phyloP scores from a whole-genome alignment of 345 rosid genomes.

The Laguncularia racemosa region DNA sequence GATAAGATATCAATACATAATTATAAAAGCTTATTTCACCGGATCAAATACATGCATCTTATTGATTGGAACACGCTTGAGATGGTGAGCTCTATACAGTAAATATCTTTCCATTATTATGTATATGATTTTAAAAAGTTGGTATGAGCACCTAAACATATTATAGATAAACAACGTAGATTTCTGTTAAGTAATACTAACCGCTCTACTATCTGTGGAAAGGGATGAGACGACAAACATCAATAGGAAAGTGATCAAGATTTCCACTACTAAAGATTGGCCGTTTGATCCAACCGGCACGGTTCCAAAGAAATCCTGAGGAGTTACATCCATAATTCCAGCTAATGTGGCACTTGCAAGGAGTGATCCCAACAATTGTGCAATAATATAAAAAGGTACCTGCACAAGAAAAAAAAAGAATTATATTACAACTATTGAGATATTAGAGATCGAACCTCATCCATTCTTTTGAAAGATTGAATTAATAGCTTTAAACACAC shows the following conservation, averaged over 20 bases:
- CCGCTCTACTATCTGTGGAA: conserved; percentile 42
- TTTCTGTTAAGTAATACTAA: conserved; percentile 1
- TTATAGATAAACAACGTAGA: no score
- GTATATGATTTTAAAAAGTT: no score
- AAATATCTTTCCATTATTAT: no score
- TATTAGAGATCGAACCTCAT: no score
- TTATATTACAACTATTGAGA: neutral
- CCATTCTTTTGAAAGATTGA: no score
- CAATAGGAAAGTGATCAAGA: conserved; percentile 53
- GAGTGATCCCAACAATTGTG: conserved; percentile 48
- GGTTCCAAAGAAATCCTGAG: conserved; percentile 48
- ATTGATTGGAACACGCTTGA: no score
- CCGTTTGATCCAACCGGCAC: conserved; percentile 40
- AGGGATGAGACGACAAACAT: conserved; percentile 63
- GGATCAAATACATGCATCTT: no score
- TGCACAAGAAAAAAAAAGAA: conserved; percentile 1
- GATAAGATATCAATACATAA: no score
- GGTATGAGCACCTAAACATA: no score
- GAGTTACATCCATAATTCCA: conserved; percentile 32
- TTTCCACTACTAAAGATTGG: conserved; percentile 44
- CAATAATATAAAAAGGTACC: conserved; percentile 47
- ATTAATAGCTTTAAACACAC: no score
- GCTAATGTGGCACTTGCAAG: conserved; percentile 47
- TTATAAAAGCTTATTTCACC: no score
- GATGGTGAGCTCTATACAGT: no score